phyloP scores from a whole-genome alignment of 805 yeast species.

The Zygosaccharomyces bailii region DNA sequence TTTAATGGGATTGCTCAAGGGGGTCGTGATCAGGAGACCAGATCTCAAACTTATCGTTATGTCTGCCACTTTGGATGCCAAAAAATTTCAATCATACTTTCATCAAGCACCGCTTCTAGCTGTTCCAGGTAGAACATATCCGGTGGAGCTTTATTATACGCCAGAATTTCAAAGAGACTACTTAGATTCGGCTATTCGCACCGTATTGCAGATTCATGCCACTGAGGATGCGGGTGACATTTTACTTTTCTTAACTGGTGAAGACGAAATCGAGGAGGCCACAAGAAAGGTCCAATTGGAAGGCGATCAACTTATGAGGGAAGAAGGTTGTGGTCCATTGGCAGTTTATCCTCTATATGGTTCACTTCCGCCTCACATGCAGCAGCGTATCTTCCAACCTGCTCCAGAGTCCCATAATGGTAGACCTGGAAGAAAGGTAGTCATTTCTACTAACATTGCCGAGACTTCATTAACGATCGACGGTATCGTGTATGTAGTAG shows the following conservation, averaged over 20 bases:
- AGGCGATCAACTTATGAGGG: conserved; percentile 83
- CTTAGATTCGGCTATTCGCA: conserved; percentile 89
- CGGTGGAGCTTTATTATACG: conserved; percentile 94
- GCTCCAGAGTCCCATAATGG: conserved; percentile 78
- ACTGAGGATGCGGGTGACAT: conserved; percentile 94
- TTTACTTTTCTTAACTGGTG: conserved; percentile 85
- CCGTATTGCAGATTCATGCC: conserved; percentile 94
- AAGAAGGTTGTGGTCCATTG: conserved; percentile 85
- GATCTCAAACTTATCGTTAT: conserved; percentile 89
- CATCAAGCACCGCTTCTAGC: conserved; percentile 89
- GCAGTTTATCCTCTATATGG: conserved; percentile 93
- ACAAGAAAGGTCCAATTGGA: conserved; percentile 84
- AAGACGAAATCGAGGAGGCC: conserved; percentile 97
- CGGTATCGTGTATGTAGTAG: conserved; percentile 95
- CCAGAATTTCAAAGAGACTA: conserved; percentile 96
- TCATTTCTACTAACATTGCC: conserved; percentile 91
- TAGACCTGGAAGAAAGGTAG: conserved; percentile 91
- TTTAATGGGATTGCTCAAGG: conserved; percentile 88
- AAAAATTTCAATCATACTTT: conserved; percentile 88
- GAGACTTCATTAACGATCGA: conserved; percentile 97
- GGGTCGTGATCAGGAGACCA: conserved; percentile 72
- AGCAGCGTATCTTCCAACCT: conserved; percentile 87
- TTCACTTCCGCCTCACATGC: conserved; percentile 93
- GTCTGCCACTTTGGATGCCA: conserved; percentile 98
- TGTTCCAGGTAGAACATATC: conserved; percentile 97